phyloP scores from a whole-genome alignment of 2,329 filamentous ascomycete species.

The Trichoderma hamatum region DNA sequence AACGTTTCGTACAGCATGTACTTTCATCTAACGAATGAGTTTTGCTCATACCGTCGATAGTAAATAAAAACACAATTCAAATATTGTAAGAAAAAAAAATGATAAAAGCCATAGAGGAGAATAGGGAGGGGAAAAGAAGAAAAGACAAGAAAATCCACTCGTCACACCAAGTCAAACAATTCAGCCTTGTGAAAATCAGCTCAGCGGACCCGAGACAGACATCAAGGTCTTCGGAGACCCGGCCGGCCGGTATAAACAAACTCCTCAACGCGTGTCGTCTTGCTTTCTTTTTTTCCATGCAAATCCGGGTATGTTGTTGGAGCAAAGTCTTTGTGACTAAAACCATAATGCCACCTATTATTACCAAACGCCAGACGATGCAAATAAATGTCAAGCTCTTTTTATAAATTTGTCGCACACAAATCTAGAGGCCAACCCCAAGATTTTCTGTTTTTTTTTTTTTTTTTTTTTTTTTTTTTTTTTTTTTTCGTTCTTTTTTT shows the following conservation, averaged over 20 bases:
- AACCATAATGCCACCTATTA: slow-evolving; percentile 31
- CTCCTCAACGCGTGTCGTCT: slow-evolving; percentile 31
- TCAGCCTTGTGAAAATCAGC: slow-evolving; percentile 17
- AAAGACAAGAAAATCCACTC: background rate
- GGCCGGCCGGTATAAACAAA: slow-evolving; percentile 29
- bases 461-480: background rate
- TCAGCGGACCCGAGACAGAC: slow-evolving; percentile 5
- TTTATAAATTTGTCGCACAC: slow-evolving; percentile 27
- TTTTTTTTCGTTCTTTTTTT: background rate
- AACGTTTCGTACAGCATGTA: slow-evolving; percentile 20
- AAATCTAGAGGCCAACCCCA: slow-evolving; percentile 21
- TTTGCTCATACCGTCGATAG: background rate
- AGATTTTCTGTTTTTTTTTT: background rate
- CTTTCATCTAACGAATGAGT: slow-evolving; percentile 4
- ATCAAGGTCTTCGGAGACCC: slow-evolving; percentile 22
- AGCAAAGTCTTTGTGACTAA: slow-evolving; percentile 31
- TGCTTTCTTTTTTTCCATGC: slow-evolving; percentile 30
- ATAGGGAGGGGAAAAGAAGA: slow-evolving; percentile 2
- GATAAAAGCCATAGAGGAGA: background rate
- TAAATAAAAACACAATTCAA: slow-evolving; percentile 14
- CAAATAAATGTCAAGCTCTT: slow-evolving; percentile 32
- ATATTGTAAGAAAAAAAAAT: background rate
- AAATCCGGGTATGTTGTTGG: slow-evolving; percentile 38
- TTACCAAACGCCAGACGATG: slow-evolving; percentile 35
- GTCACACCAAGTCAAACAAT: slow-evolving; percentile 13